A percentile compares a stretch with the other conserved stretches of the same genome.
Conservation (phyloP, 1,139 yeast species). For the Yamadazyma trypodendri region DNA sequence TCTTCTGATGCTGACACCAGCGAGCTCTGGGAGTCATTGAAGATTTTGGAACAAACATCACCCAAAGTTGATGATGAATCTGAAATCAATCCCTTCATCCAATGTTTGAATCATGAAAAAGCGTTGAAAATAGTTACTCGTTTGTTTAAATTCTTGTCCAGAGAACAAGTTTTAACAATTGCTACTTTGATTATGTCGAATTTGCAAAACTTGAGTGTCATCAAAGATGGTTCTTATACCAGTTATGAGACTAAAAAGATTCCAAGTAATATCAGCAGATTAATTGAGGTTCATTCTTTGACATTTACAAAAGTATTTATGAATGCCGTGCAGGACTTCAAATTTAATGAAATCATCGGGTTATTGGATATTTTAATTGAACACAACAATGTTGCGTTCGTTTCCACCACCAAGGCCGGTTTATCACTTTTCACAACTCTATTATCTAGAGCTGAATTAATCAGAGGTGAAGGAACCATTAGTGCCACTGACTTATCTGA, state of each 20-base stretch:
- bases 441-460: constrained; percentile 88
- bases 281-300: constrained; percentile 77
- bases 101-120: constrained; percentile 80
- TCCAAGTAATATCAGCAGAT: constrained; percentile 57
- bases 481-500: constrained; percentile 60
- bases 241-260: constrained; percentile 53
- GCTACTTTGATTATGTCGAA: constrained; percentile 81
- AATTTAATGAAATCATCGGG: constrained; percentile 80
- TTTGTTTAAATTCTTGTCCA: constrained; percentile 75
- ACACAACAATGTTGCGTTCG: constrained; percentile 69
- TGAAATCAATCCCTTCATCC: constrained; percentile 75
- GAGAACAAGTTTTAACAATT: constrained; percentile 77
- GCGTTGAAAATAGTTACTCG: constrained; percentile 89
- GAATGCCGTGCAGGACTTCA: constrained; percentile 80
- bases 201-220: constrained; percentile 76
- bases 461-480: constrained; percentile 74
- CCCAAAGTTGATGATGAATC: constrained; percentile 44
- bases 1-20: constrained; percentile 52
- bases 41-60: constrained; percentile 54
- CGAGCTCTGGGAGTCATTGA: constrained; percentile 76
- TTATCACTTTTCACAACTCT: constrained; percentile 83
- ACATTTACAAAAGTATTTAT: constrained; percentile 86
- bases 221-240: constrained; percentile 75
- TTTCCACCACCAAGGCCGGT: constrained; percentile 83
- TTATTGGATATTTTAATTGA: constrained; percentile 71